A percentile compares a stretch with the other conserved stretches of the same genome.
phyloP scores from a whole-genome alignment of 805 yeast genomes.

The Saccharomycopsis sp. region DNA sequence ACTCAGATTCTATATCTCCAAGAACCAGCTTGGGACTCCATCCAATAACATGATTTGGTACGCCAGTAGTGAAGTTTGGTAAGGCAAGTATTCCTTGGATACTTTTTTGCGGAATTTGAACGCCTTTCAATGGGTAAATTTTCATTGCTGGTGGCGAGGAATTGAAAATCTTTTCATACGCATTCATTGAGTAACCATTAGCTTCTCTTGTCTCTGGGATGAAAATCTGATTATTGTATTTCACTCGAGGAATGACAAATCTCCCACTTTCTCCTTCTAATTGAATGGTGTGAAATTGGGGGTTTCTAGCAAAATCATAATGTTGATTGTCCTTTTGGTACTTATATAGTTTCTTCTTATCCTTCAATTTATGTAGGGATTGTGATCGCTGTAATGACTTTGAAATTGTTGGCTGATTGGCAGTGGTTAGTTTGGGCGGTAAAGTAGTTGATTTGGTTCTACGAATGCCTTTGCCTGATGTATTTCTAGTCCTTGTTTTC shows the following conservation, averaged over 20 bases:
- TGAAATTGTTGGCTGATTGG: no score
- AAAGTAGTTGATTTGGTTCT: no score
- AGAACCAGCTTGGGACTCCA: background rate
- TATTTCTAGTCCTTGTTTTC: no score
- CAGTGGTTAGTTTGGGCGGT: no score
- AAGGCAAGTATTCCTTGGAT: constrained; percentile 1
- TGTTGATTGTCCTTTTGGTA: constrained; percentile 6
- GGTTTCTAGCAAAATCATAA: constrained; percentile 17
- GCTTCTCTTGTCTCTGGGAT: background rate
- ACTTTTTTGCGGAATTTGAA: constrained; percentile 6
- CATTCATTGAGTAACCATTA: constrained; percentile 3
- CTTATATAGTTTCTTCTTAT: constrained; percentile 1
- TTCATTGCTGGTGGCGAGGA: constrained; percentile 8
- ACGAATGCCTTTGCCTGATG: no score
- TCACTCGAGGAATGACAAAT: background rate
- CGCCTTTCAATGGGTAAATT: constrained; percentile 2
- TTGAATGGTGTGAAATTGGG: constrained; percentile 13
- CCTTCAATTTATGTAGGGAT: no score
- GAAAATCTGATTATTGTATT: constrained; percentile 8
- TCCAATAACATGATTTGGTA: background rate
- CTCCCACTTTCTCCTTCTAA: constrained; percentile 9
- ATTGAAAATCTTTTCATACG: constrained; percentile 13
- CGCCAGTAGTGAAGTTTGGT: background rate
- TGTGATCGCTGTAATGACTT: no score
- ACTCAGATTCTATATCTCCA: constrained; percentile 3